Percentiles rank a stretch among this genome's conserved stretches.
Conservation (phyloP, 148 eudicot genomes). For the Oxyria digyna region DNA sequence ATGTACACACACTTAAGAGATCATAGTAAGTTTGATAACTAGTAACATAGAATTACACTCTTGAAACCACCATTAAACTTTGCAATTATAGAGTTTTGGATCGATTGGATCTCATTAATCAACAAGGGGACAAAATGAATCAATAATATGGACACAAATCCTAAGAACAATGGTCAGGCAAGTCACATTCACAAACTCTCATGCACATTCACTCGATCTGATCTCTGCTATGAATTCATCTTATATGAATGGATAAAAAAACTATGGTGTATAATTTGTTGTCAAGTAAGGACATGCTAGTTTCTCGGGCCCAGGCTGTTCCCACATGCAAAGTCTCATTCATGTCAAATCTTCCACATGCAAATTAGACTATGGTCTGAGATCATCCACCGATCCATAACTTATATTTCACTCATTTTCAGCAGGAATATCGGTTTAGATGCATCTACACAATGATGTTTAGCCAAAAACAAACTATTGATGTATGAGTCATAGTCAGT, state of each 20-base stretch:
- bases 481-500: too few species aligned
- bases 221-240: neutral
- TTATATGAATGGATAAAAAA: neutral
- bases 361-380: neutral
- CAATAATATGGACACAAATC: neutral
- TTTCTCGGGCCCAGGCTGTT: neutral
- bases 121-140: neutral
- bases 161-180: neutral
- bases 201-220: neutral
- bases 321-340: constrained; percentile 1
- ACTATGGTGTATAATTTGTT: neutral
- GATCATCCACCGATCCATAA: neutral
- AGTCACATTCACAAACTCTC: neutral
- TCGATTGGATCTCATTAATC: neutral
- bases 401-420: neutral
- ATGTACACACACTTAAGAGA: too few species aligned
- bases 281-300: neutral
- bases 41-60: too few species aligned
- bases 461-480: too few species aligned
- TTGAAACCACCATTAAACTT: too few species aligned
- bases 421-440: neutral
- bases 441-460: too few species aligned
- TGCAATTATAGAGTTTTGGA: too few species aligned
- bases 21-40: too few species aligned
- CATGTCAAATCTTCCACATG: neutral